These are phyloP conservation scores for Trichoderma lentiforme DNA, from an alignment of 2,329 filamentous ascomycete species.

Conservation along the genomic window DNA sequence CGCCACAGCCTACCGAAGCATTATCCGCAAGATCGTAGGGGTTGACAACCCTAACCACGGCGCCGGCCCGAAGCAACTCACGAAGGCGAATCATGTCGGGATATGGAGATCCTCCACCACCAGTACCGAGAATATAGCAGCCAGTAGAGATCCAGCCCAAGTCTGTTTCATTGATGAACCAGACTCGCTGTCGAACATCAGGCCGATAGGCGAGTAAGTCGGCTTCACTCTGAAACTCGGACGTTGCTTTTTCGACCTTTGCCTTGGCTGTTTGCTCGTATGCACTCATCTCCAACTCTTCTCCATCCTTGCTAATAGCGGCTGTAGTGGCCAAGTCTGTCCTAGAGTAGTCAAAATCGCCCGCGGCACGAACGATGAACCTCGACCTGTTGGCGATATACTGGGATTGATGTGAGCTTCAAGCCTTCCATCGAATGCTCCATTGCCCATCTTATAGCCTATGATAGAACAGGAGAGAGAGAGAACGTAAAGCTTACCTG, in stretches of 20 bases:
- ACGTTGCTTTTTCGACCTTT: not conserved
- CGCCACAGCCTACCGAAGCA: not conserved
- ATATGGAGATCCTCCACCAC: not conserved
- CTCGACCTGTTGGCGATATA: not conserved
- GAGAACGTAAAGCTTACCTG: not conserved
- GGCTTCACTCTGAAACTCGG: not conserved
- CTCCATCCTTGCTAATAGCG: accelerated
- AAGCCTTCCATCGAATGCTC: not conserved
- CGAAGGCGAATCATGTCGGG: not conserved
- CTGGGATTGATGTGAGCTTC: not conserved
- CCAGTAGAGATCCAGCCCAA: not conserved
- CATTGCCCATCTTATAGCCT: not conserved
- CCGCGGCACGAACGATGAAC: not conserved
- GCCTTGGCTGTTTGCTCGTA: not conserved
- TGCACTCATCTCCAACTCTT: not conserved
- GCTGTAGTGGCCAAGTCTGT: not conserved
- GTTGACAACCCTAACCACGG: not conserved
- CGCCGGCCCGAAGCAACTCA: not conserved
- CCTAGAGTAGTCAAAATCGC: not conserved
- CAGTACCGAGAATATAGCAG: not conserved
- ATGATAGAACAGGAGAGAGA: not conserved
- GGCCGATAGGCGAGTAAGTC: not conserved
- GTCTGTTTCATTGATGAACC: not conserved
- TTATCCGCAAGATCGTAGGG: not conserved
- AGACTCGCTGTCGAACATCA: not conserved